Percentiles rank a stretch among this genome's conserved stretches.
These are phyloP conservation scores for Wallacemonas sp. DNA, from an alignment of 208 protist genomes.

Conservation along the genomic window DNA sequence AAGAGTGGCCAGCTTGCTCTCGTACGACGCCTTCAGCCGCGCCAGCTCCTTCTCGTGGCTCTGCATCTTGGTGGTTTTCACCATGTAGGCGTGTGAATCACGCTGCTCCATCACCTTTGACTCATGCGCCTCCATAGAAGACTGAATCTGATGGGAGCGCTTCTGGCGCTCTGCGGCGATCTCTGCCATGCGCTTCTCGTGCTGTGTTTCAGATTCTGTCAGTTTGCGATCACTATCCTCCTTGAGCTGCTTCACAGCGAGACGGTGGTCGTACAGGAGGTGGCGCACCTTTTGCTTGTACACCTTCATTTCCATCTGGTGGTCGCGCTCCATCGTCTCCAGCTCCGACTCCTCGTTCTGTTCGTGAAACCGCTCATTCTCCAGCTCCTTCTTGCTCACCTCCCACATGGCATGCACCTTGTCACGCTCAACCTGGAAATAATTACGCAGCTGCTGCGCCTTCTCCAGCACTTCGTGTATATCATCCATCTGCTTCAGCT, in stretches of 20 bases:
- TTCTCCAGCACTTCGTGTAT: constrained; percentile 85
- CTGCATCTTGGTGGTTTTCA: constrained; percentile 83
- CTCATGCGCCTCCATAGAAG: constrained; percentile 75
- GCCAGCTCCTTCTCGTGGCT: constrained; percentile 86
- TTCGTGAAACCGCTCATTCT: constrained; percentile 68
- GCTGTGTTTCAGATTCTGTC: constrained; percentile 76
- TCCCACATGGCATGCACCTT: constrained; percentile 94
- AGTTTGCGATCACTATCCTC: constrained; percentile 88
- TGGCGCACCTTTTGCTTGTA: constrained; percentile 98
- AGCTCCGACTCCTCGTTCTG: constrained; percentile 92
- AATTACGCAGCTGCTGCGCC: constrained; percentile 93
- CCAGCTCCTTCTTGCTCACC: constrained; percentile 92
- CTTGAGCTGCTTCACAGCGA: constrained; percentile 89
- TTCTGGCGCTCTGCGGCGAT: constrained; percentile 66
- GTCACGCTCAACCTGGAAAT: constrained; percentile 96
- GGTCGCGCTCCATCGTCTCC: constrained; percentile 94
- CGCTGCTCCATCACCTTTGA: constrained; percentile 82
- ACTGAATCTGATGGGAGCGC: constrained; percentile 53
- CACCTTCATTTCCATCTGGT: constrained; percentile 96
- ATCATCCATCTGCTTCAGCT: constrained; percentile 49
- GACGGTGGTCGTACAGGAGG: constrained; percentile 94
- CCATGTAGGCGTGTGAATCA: constrained; percentile 88
- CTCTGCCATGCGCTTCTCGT: constrained; percentile 74
- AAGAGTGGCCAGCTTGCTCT: constrained; percentile 88
- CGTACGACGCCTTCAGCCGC: constrained; percentile 83